phyloP scores from a whole-genome alignment of 495 filamentous ascomycete species.

The Hyaloscypha bicolor region DNA sequence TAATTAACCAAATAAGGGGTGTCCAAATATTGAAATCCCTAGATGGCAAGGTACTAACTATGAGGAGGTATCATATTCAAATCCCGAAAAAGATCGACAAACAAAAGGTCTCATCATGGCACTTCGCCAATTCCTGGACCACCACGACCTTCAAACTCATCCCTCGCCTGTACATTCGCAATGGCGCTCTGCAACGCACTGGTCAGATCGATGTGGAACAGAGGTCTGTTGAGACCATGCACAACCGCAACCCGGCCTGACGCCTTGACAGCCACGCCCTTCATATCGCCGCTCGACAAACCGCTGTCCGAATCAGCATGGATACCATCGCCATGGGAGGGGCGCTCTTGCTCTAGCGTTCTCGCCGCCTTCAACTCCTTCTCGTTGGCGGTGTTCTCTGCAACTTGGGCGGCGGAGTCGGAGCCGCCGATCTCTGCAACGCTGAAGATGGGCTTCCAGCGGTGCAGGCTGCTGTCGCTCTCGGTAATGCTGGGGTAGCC shows the following conservation, averaged over 20 bases:
- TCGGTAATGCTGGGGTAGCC: constrained; percentile 71
- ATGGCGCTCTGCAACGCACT: constrained; percentile 90
- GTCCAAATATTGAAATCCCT: background rate
- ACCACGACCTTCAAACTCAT: constrained; percentile 25
- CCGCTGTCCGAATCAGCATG: constrained; percentile 28
- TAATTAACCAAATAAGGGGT: background rate
- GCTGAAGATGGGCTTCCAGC: constrained; percentile 96
- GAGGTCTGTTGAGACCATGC: constrained; percentile 81
- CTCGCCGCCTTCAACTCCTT: constrained; percentile 48
- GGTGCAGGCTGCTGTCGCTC: constrained; percentile 52
- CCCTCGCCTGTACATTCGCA: constrained; percentile 65
- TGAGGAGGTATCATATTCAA: constrained; percentile 20
- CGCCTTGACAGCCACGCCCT: constrained; percentile 9
- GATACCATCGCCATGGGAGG: constrained; percentile 36
- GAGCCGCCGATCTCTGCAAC: constrained; percentile 85
- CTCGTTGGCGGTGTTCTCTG: constrained; percentile 62
- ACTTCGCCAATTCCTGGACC: constrained; percentile 26
- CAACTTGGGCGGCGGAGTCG: constrained; percentile 62
- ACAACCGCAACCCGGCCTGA: constrained; percentile 58
- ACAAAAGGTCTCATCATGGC: constrained; percentile 20
- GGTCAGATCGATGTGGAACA: constrained; percentile 95
- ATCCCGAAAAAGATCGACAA: constrained; percentile 4
- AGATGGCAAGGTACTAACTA: background rate
- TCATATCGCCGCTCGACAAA: constrained; percentile 30
- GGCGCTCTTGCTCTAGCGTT: constrained; percentile 28